Evolutionary conservation across 768 basidiomycete species (phyloP).

Genomic region (Pisolithus marmoratus): DNA sequence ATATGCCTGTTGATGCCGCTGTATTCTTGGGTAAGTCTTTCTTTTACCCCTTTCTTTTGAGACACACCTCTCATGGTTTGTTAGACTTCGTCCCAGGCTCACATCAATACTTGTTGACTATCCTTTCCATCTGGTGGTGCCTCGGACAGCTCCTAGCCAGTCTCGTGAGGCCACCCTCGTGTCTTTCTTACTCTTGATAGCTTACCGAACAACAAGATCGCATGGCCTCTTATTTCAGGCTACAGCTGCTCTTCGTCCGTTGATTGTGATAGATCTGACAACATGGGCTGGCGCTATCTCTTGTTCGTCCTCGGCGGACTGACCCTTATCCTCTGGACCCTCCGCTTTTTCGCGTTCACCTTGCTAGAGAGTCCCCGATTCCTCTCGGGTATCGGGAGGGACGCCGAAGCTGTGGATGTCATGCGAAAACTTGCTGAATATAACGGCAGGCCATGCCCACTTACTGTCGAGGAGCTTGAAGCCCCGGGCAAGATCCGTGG

Average conservation of each 20-base stretch:
- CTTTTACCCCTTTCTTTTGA: background rate
- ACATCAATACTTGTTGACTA: slow-evolving; percentile 54
- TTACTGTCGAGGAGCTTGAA: slow-evolving; percentile 42
- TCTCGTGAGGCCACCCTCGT: slow-evolving; percentile 26
- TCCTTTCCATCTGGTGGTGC: slow-evolving; percentile 57
- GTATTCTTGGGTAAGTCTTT: slow-evolving; percentile 41
- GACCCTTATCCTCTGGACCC: slow-evolving; percentile 45
- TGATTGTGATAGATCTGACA: slow-evolving; percentile 37
- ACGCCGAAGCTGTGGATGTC: slow-evolving; percentile 44
- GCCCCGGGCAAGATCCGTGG: slow-evolving; percentile 21
- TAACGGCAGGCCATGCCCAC: slow-evolving; percentile 38
- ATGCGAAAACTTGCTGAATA: slow-evolving; percentile 45
- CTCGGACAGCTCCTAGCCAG: slow-evolving; percentile 48
- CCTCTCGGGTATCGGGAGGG: slow-evolving; percentile 48
- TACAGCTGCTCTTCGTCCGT: slow-evolving; percentile 39
- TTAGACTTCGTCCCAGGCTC: slow-evolving; percentile 46
- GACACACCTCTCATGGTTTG: background rate
- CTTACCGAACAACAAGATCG: slow-evolving; percentile 32
- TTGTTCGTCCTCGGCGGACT: slow-evolving; percentile 48
- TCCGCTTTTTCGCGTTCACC: slow-evolving; percentile 48
- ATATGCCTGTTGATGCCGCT: slow-evolving; percentile 50
- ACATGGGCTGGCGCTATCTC: slow-evolving; percentile 65
- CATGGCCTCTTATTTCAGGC: slow-evolving; percentile 55
- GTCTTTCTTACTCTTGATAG: background rate
- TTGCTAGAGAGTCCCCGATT: slow-evolving; percentile 55